phyloP scores from a whole-genome alignment of 495 filamentous ascomycete species.

The Trichoderma orchidacearum region DNA sequence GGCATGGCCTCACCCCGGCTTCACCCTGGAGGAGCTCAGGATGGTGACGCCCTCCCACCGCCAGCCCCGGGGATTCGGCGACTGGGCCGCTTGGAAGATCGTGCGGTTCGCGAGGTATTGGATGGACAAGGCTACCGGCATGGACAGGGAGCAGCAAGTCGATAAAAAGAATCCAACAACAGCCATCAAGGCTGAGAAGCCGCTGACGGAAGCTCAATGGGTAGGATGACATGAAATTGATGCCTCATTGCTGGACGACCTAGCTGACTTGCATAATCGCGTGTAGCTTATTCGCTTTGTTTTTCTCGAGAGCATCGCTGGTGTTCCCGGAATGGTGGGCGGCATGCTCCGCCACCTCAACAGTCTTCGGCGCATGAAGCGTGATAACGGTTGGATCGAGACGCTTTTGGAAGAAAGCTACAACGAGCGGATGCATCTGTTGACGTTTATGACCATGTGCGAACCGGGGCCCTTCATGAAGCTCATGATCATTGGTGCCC shows the following conservation, averaged over 20 bases:
- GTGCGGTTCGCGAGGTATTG: conserved; percentile 24
- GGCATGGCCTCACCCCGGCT: conserved; percentile 59
- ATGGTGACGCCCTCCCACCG: conserved; percentile 26
- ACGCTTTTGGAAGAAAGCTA: conserved; percentile 86
- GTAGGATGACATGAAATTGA: conserved; percentile 4
- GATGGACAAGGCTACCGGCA: conserved; percentile 32
- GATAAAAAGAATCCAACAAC: conserved; percentile 33
- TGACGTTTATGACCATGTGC: conserved; percentile 88
- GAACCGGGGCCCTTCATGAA: conserved; percentile 88
- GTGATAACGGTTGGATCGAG: conserved; percentile 98
- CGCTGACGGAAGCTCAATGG: conserved; percentile 35
- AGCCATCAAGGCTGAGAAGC: conserved; percentile 24
- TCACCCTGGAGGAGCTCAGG: conserved; percentile 31
- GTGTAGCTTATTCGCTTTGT: conserved; percentile 62
- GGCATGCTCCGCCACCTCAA: conserved; percentile 85
- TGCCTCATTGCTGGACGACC: neutral
- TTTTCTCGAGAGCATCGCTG: conserved; percentile 90
- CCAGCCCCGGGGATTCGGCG: conserved; percentile 19
- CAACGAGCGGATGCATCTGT: conserved; percentile 93
- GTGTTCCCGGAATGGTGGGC: conserved; percentile 92
- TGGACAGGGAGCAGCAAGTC: conserved; percentile 26
- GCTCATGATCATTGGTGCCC: conserved; percentile 67
- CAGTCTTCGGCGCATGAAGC: conserved; percentile 67
- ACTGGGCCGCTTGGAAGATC: conserved; percentile 33
- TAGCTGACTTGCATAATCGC: neutral